phyloP scores from a whole-genome alignment of 257 asterid species.

The Leonotis leonurus region DNA sequence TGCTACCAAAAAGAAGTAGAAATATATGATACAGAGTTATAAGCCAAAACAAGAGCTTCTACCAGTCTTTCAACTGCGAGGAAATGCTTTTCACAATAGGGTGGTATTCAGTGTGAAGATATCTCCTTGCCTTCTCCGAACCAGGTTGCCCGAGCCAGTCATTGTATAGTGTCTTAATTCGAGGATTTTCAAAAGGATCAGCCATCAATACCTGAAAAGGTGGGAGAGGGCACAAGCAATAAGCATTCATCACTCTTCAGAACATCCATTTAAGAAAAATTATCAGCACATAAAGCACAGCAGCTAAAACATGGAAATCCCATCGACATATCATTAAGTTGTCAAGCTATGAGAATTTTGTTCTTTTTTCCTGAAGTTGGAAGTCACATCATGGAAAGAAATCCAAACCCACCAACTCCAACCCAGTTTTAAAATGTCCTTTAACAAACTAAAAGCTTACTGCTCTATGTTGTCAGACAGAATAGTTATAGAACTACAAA shows the following conservation, averaged over 20 bases:
- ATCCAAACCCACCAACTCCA: too few species aligned
- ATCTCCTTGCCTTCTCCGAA: conserved; percentile 70
- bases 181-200: conserved; percentile 64
- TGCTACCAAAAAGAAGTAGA: too few species aligned
- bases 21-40: too few species aligned
- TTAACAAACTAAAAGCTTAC: too few species aligned
- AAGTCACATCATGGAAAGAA: too few species aligned
- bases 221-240: background rate
- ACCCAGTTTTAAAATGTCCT: too few species aligned
- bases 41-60: too few species aligned
- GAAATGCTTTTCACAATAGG: conserved; percentile 71
- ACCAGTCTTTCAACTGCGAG: conserved; percentile 91
- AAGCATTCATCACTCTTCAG: background rate
- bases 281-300: background rate
- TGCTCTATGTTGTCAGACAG: background rate
- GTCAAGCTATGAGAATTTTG: background rate
- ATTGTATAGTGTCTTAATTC: conserved; percentile 39
- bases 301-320: background rate
- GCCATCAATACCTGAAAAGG: conserved; percentile 44
- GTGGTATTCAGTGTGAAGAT: conserved; percentile 77
- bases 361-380: too few species aligned
- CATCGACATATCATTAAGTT: background rate
- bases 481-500: too few species aligned
- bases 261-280: background rate
- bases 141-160: conserved; percentile 92